Conservation (phyloP, 768 basidiomycete species). For the Termitomyces sp. region DNA sequence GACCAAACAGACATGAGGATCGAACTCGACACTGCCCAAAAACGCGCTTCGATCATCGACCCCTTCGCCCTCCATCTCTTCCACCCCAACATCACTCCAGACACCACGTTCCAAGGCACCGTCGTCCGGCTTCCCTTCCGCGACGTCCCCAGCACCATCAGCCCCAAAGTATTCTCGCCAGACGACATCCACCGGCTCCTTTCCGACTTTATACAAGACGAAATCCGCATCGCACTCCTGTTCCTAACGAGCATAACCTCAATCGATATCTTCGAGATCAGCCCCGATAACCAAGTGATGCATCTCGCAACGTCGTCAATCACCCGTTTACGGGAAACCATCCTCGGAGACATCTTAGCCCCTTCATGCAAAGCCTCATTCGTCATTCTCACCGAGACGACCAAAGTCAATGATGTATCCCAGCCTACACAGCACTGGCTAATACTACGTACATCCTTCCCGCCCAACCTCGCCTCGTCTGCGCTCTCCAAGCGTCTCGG, state of each 20-base stretch:
- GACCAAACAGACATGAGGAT: slow-evolving; percentile 25
- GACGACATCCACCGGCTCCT: slow-evolving; percentile 36
- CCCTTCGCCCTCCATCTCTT: slow-evolving; percentile 20
- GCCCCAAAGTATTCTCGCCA: slow-evolving; percentile 25
- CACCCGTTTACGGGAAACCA: neutral
- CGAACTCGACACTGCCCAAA: slow-evolving; percentile 22
- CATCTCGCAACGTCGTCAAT: slow-evolving; percentile 19
- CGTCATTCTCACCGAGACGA: slow-evolving; percentile 13
- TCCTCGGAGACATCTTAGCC: neutral
- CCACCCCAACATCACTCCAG: neutral
- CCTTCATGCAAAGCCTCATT: slow-evolving; percentile 10
- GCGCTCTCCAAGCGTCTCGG: slow-evolving; percentile 23
- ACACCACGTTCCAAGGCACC: slow-evolving; percentile 30
- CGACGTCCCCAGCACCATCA: slow-evolving; percentile 27
- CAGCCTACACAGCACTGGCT: slow-evolving; percentile 24
- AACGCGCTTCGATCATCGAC: slow-evolving; percentile 30
- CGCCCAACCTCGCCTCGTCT: slow-evolving; percentile 19
- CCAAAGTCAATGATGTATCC: neutral
- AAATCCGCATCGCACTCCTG: slow-evolving; percentile 36
- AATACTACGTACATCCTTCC: slow-evolving; percentile 27
- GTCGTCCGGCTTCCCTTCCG: slow-evolving; percentile 48
- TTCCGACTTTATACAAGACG: slow-evolving; percentile 34
- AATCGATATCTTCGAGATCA: slow-evolving; percentile 39
- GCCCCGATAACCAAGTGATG: slow-evolving; percentile 16
- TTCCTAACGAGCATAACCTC: slow-evolving; percentile 37